phyloP scores from a whole-genome alignment of 148 eudicot species.

The Cornus suecica region DNA sequence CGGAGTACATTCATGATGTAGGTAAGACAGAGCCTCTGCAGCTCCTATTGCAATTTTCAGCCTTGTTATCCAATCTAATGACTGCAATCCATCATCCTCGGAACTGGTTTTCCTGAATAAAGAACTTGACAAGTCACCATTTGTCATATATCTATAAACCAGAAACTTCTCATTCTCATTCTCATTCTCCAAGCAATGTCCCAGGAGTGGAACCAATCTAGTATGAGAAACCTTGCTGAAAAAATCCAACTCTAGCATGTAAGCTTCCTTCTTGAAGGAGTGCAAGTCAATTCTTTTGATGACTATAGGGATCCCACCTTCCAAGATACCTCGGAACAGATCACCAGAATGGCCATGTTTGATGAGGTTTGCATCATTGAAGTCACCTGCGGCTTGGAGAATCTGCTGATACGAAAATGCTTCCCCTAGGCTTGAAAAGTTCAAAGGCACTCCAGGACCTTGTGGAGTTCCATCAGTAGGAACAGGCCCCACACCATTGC shows the following conservation, averaged over 20 bases:
- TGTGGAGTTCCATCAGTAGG: slow-evolving; percentile 48
- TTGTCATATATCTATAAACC: slow-evolving; percentile 83
- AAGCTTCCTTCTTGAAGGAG: slow-evolving; percentile 56
- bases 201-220: slow-evolving; percentile 81
- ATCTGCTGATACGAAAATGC: slow-evolving; percentile 76
- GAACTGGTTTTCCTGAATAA: slow-evolving; percentile 58
- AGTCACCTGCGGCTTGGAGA: slow-evolving; percentile 63
- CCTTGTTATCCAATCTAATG: slow-evolving; percentile 97
- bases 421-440: slow-evolving; percentile 65
- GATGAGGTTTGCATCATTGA: slow-evolving; percentile 60
- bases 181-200: slow-evolving; percentile 85
- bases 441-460: slow-evolving; percentile 39
- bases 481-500: slow-evolving; percentile 56
- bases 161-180: slow-evolving; percentile 81
- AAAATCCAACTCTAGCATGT: slow-evolving; percentile 73
- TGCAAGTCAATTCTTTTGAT: slow-evolving; percentile 63
- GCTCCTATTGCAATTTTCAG: slow-evolving; percentile 91
- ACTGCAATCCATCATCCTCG: slow-evolving; percentile 66
- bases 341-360: slow-evolving; percentile 94
- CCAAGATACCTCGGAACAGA: slow-evolving; percentile 60
- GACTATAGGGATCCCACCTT: slow-evolving; percentile 69
- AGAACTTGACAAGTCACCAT: slow-evolving; percentile 80
- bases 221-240: slow-evolving; percentile 77
- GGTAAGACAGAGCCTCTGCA: slow-evolving; percentile 82
- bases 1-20: slow-evolving; percentile 89